Conservation (phyloP, 108 stramenopile species). For the Nannochloropsis oceanica region DNA sequence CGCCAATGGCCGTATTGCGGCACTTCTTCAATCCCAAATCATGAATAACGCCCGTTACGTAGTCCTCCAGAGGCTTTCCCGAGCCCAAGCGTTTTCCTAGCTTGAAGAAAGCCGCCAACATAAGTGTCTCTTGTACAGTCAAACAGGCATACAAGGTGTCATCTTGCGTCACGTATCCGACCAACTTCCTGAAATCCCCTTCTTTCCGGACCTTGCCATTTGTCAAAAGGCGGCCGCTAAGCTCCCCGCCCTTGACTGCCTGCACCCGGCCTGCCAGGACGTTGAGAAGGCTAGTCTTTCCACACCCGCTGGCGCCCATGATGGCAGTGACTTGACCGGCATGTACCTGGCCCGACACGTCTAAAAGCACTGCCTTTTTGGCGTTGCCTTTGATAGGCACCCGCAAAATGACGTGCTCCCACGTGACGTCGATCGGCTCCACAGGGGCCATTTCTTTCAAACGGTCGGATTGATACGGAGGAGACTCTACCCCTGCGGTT, state of each 20-base stretch:
- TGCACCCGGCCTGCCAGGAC: constrained; percentile 12
- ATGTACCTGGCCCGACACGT: not conserved
- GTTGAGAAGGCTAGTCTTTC: constrained; percentile 38
- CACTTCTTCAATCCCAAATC: not conserved
- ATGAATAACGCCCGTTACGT: not conserved
- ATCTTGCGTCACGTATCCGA: not conserved
- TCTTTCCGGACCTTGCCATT: not conserved
- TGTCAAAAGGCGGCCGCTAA: not conserved
- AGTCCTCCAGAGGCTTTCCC: not conserved
- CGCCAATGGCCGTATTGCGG: not conserved
- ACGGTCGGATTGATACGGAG: not conserved
- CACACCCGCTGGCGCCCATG: constrained; percentile 35
- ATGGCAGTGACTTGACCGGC: constrained; percentile 6
- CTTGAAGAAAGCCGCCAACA: constrained; percentile 6
- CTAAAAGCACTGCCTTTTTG: not conserved
- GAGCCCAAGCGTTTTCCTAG: not conserved
- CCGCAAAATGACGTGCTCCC: not conserved
- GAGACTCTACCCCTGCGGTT: not conserved
- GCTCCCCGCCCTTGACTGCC: not conserved
- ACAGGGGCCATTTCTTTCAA: not conserved
- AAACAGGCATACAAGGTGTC: constrained; percentile 33
- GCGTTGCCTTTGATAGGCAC: not conserved
- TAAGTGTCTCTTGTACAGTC: constrained; percentile 25
- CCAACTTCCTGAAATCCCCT: not conserved
- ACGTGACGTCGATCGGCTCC: not conserved